Base-by-base conservation (phyloP, 768 basidiomycete genomes). In the Russula dissimulans region DNA sequence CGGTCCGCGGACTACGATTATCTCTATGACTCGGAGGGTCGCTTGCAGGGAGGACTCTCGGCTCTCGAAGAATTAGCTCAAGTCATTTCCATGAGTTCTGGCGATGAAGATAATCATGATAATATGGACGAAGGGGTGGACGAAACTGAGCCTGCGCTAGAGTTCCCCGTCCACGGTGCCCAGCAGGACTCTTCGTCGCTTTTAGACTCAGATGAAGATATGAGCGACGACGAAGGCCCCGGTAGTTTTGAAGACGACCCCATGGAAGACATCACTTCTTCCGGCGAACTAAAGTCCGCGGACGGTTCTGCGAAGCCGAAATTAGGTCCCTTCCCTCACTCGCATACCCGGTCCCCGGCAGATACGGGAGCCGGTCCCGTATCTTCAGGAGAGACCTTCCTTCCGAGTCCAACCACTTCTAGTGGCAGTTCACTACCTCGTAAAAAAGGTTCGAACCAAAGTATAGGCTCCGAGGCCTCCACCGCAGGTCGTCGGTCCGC, bases 51-150 rank as follows among this genome's bases (percentile, higher is more conserved):
- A n/a, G 95, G 95, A 5, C 73, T 97, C 11, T 75, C 83, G 2
- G 86, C 87, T 12, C 75, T 97, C 55, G 94, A 97, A 69, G 86
- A 90, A 56, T 76, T 99, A 7, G 91, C 94, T 0, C 83, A 85
- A 31, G 90, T 95, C 3, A 88, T 97, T 15, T 80, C 85, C 0
- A 76, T 85, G 49, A 82, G 81, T 51, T 78, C 77, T 26, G 80
- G 79, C 12, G 79, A 79, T 17, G 80, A 80, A 4, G 74, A 72
- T 15, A 79, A 82, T 56, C 75, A 78, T 36, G 83, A 85, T 22
- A 71, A 76, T 10, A 81, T 81, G 71, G 83, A 86, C 43, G 84
- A 84, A 41, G 77, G 76, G 48, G 74, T 74, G 39, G 81, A 81
- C 56, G 86, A 85, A 18, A 74, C 82, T 17, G 83, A 84, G 57